Conservation (phyloP, 352 stramenopile genomes). For the Phytopythium oedochilum region DNA sequence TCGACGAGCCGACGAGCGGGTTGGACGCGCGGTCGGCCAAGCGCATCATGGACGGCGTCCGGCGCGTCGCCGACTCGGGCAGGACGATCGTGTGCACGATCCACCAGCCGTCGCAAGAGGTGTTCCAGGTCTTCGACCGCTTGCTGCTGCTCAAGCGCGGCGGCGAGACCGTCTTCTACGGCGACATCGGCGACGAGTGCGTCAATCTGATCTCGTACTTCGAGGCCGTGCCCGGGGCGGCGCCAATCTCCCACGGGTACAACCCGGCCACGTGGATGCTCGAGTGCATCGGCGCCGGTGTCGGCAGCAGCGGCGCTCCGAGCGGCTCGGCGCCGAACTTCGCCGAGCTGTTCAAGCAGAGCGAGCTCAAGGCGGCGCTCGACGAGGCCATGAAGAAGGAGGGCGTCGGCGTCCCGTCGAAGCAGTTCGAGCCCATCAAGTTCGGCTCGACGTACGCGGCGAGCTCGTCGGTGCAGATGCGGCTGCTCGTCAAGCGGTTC, state of each 20-base stretch:
- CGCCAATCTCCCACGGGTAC: constrained; percentile 31
- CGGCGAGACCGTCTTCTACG: constrained; percentile 41
- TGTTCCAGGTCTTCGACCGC: constrained; percentile 82
- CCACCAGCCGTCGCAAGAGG: constrained; percentile 86
- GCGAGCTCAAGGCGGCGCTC: constrained; percentile 7
- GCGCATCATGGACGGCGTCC: constrained; percentile 68
- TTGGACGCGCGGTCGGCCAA: constrained; percentile 76
- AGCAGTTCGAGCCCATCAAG: constrained; percentile 8
- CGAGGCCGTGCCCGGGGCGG: constrained; percentile 19
- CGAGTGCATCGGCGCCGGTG: constrained; percentile 59
- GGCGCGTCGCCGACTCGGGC: constrained; percentile 56
- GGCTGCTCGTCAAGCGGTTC: constrained; percentile 37
- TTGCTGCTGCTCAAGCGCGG: constrained; percentile 66
- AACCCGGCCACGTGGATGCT: constrained; percentile 91
- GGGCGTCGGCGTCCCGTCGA: constrained; percentile 1
- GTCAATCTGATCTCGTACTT: constrained; percentile 38
- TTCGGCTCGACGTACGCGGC: constrained; percentile 17
- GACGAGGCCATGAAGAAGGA: constrained; percentile 1
- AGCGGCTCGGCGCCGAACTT: background rate
- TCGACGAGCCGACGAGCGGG: constrained; percentile 63
- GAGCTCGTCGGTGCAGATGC: constrained; percentile 11
- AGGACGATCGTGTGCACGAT: constrained; percentile 89
- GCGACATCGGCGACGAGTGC: constrained; percentile 17
- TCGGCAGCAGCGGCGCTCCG: constrained; percentile 5
- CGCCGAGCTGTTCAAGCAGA: constrained; percentile 2